Conservation (phyloP, 257 asterid genomes). For the Lavandula angustifolia region DNA sequence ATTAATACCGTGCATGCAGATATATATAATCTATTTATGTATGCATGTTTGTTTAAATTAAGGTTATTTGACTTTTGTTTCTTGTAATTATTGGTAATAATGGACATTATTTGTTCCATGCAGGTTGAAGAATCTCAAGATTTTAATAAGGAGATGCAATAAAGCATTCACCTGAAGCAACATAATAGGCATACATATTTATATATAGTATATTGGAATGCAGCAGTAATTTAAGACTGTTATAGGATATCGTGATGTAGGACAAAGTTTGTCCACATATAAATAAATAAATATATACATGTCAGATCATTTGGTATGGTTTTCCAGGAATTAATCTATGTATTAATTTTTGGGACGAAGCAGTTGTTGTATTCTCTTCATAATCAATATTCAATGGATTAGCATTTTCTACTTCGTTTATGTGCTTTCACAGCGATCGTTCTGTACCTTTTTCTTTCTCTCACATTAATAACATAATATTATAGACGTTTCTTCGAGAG, state of each 20-base stretch:
- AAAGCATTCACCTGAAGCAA: constrained; percentile 14
- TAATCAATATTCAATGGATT: not conserved
- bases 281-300: constrained; percentile 1
- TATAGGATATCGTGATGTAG: constrained; percentile 16
- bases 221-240: constrained; percentile 32
- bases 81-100: not conserved
- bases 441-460: not conserved
- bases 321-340: constrained; percentile 7
- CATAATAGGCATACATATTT: constrained; percentile 2
- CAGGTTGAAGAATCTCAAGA: constrained; percentile 30
- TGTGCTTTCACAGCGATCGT: not conserved
- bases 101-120: constrained; percentile 13
- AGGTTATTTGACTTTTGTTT: not conserved
- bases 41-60: not conserved
- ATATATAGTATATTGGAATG: constrained; percentile 9
- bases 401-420: not conserved
- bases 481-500: too few relatives aligned
- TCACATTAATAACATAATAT: not conserved
- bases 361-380: constrained; percentile 33
- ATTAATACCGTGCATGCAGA: constrained; percentile 14
- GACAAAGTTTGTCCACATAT: constrained; percentile 22
- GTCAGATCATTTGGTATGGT: not conserved
- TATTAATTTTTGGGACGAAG: constrained; percentile 32
- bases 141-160: constrained; percentile 24
- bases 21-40: too few relatives aligned